phyloP scores from a whole-genome alignment of 2,329 filamentous ascomycete species.

The Fusarium nanum region DNA sequence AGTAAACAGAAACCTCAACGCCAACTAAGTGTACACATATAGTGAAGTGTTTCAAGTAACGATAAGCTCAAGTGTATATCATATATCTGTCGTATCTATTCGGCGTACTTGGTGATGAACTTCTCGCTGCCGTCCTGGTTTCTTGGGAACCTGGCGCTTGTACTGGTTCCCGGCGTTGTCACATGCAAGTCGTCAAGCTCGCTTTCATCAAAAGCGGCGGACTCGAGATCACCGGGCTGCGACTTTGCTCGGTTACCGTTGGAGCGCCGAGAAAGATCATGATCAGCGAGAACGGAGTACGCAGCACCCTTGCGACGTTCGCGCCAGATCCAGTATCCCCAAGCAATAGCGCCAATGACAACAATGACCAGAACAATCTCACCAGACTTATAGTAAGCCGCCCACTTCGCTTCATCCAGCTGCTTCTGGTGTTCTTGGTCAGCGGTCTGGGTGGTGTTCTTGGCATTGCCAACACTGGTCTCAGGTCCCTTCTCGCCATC shows the following conservation, averaged over 20 bases:
- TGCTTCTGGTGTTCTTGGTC: constrained; percentile 68
- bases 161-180: constrained; percentile 57
- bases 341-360: constrained; percentile 75
- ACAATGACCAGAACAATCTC: constrained; percentile 88
- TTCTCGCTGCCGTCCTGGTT: constrained; percentile 61
- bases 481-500: constrained; percentile 86
- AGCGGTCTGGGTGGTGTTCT: constrained; percentile 66
- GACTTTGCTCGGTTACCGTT: constrained; percentile 63
- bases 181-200: constrained; percentile 72
- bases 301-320: constrained; percentile 66
- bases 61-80: not conserved
- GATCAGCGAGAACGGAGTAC: constrained; percentile 63
- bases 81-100: constrained; percentile 3
- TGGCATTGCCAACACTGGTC: constrained; percentile 80
- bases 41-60: not conserved
- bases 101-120: constrained; percentile 46
- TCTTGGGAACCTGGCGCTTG: constrained; percentile 65
- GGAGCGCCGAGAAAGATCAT: constrained; percentile 53
- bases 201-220: constrained; percentile 73
- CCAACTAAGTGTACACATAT: constrained; percentile 23
- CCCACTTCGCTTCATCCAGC: constrained; percentile 87
- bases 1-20: constrained; percentile 17
- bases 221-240: constrained; percentile 66
- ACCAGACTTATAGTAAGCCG: constrained; percentile 87
- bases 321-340: constrained; percentile 79